Conservation (phyloP, 257 asterid species). For the Rubia yunnanensis region DNA sequence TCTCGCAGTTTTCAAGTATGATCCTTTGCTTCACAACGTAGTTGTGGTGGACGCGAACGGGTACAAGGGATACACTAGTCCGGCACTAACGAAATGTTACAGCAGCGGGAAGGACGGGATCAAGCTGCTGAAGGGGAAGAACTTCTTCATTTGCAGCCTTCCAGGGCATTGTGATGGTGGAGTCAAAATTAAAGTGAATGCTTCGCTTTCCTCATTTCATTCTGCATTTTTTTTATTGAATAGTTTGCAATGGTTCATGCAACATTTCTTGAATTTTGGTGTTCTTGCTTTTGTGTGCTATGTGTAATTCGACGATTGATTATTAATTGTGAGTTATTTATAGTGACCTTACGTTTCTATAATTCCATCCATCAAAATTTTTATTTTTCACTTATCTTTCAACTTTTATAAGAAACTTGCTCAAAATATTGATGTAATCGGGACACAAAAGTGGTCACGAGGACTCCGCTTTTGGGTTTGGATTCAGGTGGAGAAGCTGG, state of each 20-base stretch:
- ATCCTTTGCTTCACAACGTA: slow-evolving; percentile 9
- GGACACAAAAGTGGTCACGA: no score
- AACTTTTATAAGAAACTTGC: background rate
- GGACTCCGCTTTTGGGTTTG: no score
- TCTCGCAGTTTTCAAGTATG: slow-evolving; percentile 14
- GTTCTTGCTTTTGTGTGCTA: background rate
- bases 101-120: slow-evolving; percentile 15
- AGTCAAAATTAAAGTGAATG: slow-evolving; percentile 5
- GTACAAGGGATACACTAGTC: background rate
- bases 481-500: no score
- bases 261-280: background rate
- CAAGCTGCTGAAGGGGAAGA: slow-evolving; percentile 14
- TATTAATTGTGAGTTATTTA: no score
- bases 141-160: slow-evolving; percentile 18
- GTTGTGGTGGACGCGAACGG: slow-evolving; percentile 10
- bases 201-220: background rate
- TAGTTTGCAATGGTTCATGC: background rate
- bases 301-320: background rate
- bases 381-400: background rate
- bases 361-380: no score
- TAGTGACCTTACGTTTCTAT: no score
- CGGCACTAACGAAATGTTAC: background rate
- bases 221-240: background rate
- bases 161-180: slow-evolving; percentile 19
- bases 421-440: background rate